These are phyloP conservation scores for Neoscytalidium dimidiatum DNA, from an alignment of 2,329 filamentous ascomycete genomes.

Conservation along the genomic window DNA sequence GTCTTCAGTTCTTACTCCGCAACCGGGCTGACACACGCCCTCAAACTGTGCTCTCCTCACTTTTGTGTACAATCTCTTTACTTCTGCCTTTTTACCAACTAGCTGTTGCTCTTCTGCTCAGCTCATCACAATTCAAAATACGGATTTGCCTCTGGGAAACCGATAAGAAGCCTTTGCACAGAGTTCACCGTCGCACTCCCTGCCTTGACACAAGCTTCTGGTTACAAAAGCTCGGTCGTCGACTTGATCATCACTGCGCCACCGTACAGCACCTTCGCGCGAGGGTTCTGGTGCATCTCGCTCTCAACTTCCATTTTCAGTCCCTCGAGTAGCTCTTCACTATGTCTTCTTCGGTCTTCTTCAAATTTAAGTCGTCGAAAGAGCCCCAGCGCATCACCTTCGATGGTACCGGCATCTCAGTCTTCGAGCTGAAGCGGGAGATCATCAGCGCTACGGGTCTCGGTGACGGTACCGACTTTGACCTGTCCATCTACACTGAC, in stretches of 20 bases:
- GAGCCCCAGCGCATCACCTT: constrained; percentile 93
- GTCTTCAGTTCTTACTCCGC: constrained; percentile 21
- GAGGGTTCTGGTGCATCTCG: background rate
- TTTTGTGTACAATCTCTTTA: constrained; percentile 21
- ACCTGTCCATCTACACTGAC: constrained; percentile 90
- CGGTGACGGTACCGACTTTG: constrained; percentile 94
- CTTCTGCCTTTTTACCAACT: constrained; percentile 17
- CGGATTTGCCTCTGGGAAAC: constrained; percentile 19
- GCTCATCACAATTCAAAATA: constrained; percentile 22
- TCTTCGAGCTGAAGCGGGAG: constrained; percentile 98
- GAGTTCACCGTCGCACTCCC: constrained; percentile 19
- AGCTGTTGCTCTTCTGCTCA: constrained; percentile 18
- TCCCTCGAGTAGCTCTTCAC: constrained; percentile 2
- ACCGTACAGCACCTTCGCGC: background rate
- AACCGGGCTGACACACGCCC: constrained; percentile 14
- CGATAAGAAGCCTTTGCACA: constrained; percentile 21
- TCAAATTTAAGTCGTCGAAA: constrained; percentile 99
- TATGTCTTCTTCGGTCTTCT: constrained; percentile 98
- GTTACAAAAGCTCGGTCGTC: constrained; percentile 1
- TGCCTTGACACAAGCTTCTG: constrained; percentile 14
- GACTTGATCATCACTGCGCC: constrained; percentile 17
- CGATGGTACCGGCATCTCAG: constrained; percentile 95
- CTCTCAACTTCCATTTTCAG: background rate
- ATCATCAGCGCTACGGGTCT: constrained; percentile 94
- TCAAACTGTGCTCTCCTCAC: constrained; percentile 17